A percentile compares a stretch with the other conserved stretches of the same genome.
Evolutionary conservation across 768 basidiomycete genomes (phyloP).

Genomic region (Sarcodon aspratus): DNA sequence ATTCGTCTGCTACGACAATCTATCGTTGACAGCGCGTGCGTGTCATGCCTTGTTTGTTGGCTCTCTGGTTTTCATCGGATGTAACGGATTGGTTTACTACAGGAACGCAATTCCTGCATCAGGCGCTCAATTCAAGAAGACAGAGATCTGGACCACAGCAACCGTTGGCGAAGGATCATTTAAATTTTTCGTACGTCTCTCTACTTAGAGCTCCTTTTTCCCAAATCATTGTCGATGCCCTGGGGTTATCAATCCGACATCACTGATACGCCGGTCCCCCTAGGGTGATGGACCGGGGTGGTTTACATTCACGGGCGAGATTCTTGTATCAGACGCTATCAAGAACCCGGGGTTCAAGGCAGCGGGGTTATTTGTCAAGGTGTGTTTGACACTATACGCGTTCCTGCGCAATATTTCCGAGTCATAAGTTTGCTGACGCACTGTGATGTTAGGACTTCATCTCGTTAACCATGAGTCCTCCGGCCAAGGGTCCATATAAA

Average conservation of each 20-base stretch:
- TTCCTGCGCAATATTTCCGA: neutral
- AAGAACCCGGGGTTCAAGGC: constrained; percentile 55
- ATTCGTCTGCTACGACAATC: constrained; percentile 58
- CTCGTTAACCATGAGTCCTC: constrained; percentile 47
- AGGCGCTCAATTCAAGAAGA: neutral
- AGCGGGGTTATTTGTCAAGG: constrained; percentile 53
- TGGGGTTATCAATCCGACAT: neutral
- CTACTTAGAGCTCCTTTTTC: neutral
- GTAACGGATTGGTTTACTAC: too few species aligned
- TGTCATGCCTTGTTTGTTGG: constrained; percentile 4
- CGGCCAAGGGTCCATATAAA: constrained; percentile 38
- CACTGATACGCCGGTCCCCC: neutral
- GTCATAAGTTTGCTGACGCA: neutral
- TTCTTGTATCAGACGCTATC: constrained; percentile 34
- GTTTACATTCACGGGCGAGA: constrained; percentile 52
- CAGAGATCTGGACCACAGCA: constrained; percentile 62
- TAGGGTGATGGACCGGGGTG: constrained; percentile 57
- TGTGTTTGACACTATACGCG: constrained; percentile 15
- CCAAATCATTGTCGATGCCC: neutral
- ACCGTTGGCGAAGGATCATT: constrained; percentile 56
- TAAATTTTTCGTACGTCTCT: constrained; percentile 35
- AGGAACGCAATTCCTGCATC: neutral
- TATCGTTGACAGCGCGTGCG: constrained; percentile 54
- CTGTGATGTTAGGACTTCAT: constrained; percentile 44
- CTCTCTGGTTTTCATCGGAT: too few species aligned